Conservation (phyloP, 768 basidiomycete genomes). For the Suillus sp. region DNA sequence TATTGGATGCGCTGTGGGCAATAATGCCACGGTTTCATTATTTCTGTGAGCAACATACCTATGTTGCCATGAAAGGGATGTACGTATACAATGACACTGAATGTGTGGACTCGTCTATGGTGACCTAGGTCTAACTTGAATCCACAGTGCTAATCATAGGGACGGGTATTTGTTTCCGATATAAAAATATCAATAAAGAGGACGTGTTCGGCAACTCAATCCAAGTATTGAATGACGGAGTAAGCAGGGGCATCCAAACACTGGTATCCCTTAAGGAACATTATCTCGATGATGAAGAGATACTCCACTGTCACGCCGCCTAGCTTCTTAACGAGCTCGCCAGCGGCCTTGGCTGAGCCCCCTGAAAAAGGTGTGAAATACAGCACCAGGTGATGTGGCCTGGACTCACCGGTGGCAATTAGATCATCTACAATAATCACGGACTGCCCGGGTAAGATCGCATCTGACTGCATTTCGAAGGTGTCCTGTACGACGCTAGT, state of each 20-base stretch:
- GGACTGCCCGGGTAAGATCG: slow-evolving; percentile 78
- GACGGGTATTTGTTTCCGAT: neutral
- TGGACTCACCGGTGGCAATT: slow-evolving; percentile 84
- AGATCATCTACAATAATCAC: slow-evolving; percentile 93
- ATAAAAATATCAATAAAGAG: slow-evolving; percentile 30
- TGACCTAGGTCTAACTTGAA: neutral
- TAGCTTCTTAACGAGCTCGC: slow-evolving; percentile 79
- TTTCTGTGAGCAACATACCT: neutral
- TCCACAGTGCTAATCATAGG: slow-evolving; percentile 4
- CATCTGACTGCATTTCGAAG: slow-evolving; percentile 94
- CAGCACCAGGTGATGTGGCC: neutral
- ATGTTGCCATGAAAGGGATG: neutral
- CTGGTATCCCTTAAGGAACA: slow-evolving; percentile 71
- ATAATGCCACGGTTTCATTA: neutral
- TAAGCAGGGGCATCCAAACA: slow-evolving; percentile 88
- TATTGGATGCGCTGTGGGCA: neutral
- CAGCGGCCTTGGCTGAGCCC: slow-evolving; percentile 92
- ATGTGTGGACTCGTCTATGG: neutral
- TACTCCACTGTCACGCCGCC: slow-evolving; percentile 90
- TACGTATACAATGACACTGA: neutral
- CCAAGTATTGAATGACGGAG: slow-evolving; percentile 80
- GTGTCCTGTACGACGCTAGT: slow-evolving; percentile 58
- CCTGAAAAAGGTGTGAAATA: slow-evolving; percentile 45
- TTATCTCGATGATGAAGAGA: slow-evolving; percentile 88
- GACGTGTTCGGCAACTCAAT: slow-evolving; percentile 30